Conservation (phyloP, 768 basidiomycete genomes). For the Boletus rubescentipes region DNA sequence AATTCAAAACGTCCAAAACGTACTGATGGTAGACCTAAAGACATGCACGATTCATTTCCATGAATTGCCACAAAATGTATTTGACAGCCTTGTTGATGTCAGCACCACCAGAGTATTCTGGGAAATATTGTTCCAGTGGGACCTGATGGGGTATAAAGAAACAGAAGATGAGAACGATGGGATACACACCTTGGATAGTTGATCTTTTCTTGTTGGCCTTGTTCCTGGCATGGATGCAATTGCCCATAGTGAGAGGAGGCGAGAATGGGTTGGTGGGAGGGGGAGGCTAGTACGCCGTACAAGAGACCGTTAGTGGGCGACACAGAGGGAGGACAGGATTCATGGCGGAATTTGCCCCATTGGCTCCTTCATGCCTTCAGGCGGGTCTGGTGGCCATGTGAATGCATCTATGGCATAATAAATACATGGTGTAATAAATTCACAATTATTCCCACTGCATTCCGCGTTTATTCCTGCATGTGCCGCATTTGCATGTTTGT, state of each 20-base stretch:
- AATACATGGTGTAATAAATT: no score
- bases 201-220: constrained; percentile 59
- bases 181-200: constrained; percentile 46
- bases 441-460: no score
- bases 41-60: constrained; percentile 83
- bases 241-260: constrained; percentile 51
- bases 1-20: constrained; percentile 27
- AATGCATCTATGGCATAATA: no score
- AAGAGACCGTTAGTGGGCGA: background rate
- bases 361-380: no score
- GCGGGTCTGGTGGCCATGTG: no score
- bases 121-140: constrained; percentile 76
- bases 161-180: accelerated
- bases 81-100: constrained; percentile 95
- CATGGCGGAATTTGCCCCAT: no score
- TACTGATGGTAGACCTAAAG: constrained; percentile 91
- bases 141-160: constrained; percentile 39
- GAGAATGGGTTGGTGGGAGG: background rate
- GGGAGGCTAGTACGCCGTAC: background rate
- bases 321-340: no score
- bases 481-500: no score
- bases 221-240: constrained; percentile 59
- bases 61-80: constrained; percentile 93
- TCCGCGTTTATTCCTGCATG: no score
- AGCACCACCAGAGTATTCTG: constrained; percentile 84